Conservation (phyloP, 148 eudicot species). For the Diospyros lotus region DNA sequence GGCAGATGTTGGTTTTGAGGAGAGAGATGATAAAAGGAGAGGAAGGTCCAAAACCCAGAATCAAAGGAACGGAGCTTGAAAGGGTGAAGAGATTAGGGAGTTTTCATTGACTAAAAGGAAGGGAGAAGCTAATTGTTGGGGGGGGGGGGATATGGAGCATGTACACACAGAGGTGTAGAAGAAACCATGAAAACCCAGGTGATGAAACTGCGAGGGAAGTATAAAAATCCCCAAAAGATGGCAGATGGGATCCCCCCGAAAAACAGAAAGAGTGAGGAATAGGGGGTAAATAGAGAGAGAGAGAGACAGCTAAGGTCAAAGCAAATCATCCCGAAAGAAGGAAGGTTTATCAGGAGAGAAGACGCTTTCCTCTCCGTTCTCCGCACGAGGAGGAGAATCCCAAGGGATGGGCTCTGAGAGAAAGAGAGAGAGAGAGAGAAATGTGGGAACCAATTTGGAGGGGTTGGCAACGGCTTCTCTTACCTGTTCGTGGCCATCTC, state of each 20-base stretch:
- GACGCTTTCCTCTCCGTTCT: constrained; percentile 1
- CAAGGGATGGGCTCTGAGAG: constrained; percentile 14
- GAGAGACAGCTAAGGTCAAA: neutral
- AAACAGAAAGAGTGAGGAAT: too few relatives aligned
- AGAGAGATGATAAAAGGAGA: too few relatives aligned
- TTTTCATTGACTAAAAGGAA: too few relatives aligned
- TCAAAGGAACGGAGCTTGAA: too few relatives aligned
- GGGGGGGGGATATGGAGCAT: too few relatives aligned
- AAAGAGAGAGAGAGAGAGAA: constrained; percentile 15
- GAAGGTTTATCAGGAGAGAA: constrained; percentile 6
- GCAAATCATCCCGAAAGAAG: constrained; percentile 10
- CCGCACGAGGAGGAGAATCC: constrained; percentile 24
- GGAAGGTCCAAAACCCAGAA: too few relatives aligned
- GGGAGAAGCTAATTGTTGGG: too few relatives aligned
- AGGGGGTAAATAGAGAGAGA: too few relatives aligned
- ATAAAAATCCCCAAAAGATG: neutral
- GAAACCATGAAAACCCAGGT: constrained; percentile 21
- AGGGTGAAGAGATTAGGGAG: too few relatives aligned
- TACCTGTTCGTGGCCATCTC: neutral
- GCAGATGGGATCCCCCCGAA: too few relatives aligned
- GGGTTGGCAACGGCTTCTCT: constrained; percentile 4
- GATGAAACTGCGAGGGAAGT: neutral
- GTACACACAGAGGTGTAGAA: too few relatives aligned
- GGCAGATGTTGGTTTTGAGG: too few relatives aligned
- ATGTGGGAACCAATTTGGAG: constrained; percentile 20